Evolutionary conservation across 805 yeast species (phyloP).

Genomic region (Wickerhamiella azyma): DNA sequence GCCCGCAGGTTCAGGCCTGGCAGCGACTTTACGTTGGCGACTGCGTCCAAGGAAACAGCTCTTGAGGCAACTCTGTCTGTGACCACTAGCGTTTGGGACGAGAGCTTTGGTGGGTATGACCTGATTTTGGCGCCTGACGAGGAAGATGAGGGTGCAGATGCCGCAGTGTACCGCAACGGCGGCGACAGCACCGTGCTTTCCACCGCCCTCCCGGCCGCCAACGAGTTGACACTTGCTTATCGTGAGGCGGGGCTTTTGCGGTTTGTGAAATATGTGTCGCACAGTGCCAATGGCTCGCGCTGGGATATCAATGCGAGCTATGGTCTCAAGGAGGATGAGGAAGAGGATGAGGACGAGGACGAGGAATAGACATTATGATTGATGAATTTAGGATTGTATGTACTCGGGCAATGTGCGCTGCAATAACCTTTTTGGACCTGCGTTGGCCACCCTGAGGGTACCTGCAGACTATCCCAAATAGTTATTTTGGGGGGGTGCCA

Average conservation of each 20-base stretch:
- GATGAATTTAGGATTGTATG: too few species aligned
- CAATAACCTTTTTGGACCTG: too few species aligned
- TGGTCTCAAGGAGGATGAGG: constrained; percentile 42
- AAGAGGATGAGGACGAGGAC: not conserved
- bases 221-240: constrained; percentile 57
- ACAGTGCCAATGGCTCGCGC: constrained; percentile 75
- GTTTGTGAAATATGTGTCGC: constrained; percentile 83
- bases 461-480: too few species aligned
- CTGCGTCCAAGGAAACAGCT: constrained; percentile 37
- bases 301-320: constrained; percentile 83
- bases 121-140: constrained; percentile 53
- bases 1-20: constrained; percentile 91
- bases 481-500: too few species aligned
- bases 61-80: constrained; percentile 71
- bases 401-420: too few species aligned
- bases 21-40: constrained; percentile 81
- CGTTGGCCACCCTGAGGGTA: too few species aligned
- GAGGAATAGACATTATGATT: not conserved
- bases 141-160: constrained; percentile 41
- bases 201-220: constrained; percentile 75
- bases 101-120: constrained; percentile 85
- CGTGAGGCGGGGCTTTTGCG: constrained; percentile 80
- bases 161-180: constrained; percentile 62
- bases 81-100: constrained; percentile 81
- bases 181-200: constrained; percentile 65